Conservation (phyloP, 805 yeast genomes). For the Candida sakaeoensis region DNA sequence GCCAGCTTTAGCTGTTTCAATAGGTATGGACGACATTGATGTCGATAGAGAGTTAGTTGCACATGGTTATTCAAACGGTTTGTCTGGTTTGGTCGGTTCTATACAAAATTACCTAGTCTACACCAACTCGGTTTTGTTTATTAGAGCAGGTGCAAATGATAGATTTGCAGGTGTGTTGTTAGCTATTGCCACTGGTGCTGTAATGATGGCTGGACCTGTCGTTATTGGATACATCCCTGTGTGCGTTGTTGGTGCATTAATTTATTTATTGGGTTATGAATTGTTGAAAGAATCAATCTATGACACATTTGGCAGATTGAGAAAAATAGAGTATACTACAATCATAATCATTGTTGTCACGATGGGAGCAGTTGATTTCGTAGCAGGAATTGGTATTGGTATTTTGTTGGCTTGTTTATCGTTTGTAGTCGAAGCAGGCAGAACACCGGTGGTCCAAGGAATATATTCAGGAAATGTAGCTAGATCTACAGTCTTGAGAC, state of each 20-base stretch:
- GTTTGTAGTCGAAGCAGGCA: conserved; percentile 91
- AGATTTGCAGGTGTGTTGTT: conserved; percentile 86
- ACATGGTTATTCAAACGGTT: conserved; percentile 85
- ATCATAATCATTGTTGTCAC: conserved; percentile 82
- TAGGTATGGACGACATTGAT: conserved; percentile 80
- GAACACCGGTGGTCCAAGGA: conserved; percentile 75
- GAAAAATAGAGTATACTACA: conserved; percentile 77
- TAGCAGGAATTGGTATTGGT: conserved; percentile 87
- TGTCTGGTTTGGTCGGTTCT: conserved; percentile 81
- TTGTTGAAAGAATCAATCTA: conserved; percentile 77
- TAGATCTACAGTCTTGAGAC: conserved; percentile 87
- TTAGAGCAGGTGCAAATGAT: conserved; percentile 91
- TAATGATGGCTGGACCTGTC: conserved; percentile 86
- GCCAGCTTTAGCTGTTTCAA: conserved; percentile 91
- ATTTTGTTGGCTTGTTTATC: conserved; percentile 87
- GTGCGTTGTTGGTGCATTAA: conserved; percentile 91
- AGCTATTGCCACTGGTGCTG: conserved; percentile 72
- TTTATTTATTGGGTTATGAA: conserved; percentile 88
- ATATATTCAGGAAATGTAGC: conserved; percentile 85
- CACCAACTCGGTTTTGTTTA: conserved; percentile 87
- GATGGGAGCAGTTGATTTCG: conserved; percentile 96
- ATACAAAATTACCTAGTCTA: conserved; percentile 94
- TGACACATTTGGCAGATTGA: conserved; percentile 78
- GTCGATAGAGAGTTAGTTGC: conserved; percentile 93
- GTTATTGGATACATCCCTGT: conserved; percentile 94